Evolutionary conservation across 176 grass and related monocot species (phyloP), one percentile per base, ranked within the genome.

Genomic region (Triticum timopheevii): DNA sequence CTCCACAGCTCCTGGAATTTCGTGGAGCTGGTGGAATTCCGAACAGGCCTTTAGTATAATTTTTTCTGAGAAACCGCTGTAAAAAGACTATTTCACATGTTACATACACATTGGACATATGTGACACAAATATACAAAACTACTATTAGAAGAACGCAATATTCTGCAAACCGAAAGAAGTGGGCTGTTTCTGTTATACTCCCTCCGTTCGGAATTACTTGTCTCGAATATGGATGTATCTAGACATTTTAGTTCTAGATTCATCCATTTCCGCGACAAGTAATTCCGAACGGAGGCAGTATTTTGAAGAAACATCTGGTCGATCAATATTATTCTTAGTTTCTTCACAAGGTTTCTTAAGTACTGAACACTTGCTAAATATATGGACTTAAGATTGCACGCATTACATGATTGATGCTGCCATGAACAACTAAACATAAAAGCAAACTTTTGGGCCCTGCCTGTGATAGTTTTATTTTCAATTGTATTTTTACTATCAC

Each of bases 371-470:
- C 4, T 23, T 67, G 23, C 23, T 69, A 31, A 77, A 36, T 17
- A 27, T 69, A 6, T 69, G 24, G 4, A 40, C 69, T 39, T 78
- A 69, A 59, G 13, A 78, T 78, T 85, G 25, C 17, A 19, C 34
- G 6, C 76, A 12, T 76, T 59, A 81, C 34, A 65, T 61, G 35
- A 25, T 76, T 61, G 69, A 76, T 85, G 76, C 58, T 74, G n/a
- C n/a, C 87, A 79, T 64, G 28, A 38, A 72, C 23, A 61, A 66
- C 35, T 61, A 13, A 63, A n/a, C 38, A 61, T 63, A 76, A 81
- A 61, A 34, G 8, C 24, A 72, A 5, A 23, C 13, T 68, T 42
- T 33, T 67, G 25, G n/a, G 15, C 11, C 17, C 25, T 34, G 5
- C 45, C 17, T 65, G 72, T 27, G 10, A 35, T 79, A 39, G 16